These are phyloP conservation scores for Adansonia madagascariensis DNA, from an alignment of 441 rosid genomes.

Conservation along the genomic window DNA sequence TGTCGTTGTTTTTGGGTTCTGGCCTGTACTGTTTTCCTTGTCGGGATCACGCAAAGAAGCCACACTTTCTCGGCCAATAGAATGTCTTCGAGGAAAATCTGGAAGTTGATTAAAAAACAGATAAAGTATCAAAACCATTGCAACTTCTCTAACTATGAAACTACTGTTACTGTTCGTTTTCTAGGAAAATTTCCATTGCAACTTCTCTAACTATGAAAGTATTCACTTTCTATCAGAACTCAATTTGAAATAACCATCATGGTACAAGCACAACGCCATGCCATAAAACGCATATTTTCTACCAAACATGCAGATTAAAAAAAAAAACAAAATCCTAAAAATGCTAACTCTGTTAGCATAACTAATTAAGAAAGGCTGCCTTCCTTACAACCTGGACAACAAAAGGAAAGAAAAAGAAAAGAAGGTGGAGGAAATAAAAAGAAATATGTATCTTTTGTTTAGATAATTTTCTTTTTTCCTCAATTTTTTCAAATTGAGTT, in stretches of 20 bases:
- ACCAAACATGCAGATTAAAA: neutral
- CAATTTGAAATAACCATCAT: neutral
- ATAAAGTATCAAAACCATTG: neutral
- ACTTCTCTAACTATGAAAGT: neutral
- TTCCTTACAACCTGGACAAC: too few species aligned
- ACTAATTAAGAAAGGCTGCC: neutral
- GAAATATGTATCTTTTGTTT: too few species aligned
- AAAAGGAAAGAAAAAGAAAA: too few species aligned
- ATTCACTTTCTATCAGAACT: neutral
- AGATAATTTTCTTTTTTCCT: too few species aligned
- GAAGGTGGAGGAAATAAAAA: too few species aligned
- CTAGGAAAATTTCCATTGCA: neutral
- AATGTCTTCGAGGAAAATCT: slow-evolving; percentile 53
- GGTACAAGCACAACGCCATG: neutral
- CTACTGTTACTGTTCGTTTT: neutral
- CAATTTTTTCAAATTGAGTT: too few species aligned
- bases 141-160: neutral
- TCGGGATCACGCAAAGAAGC: slow-evolving; percentile 44
- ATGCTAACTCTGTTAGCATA: neutral
- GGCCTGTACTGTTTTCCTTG: slow-evolving; percentile 66
- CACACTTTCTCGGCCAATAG: slow-evolving; percentile 46
- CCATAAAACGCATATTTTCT: neutral
- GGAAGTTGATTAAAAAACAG: slow-evolving; percentile 2
- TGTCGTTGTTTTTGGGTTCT: slow-evolving; percentile 30
- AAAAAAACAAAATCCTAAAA: neutral